Evolutionary conservation across 495 filamentous ascomycete species (phyloP), one percentile per base, ranked within the genome.

Genomic region (Thermochaetoides thermophila): DNA sequence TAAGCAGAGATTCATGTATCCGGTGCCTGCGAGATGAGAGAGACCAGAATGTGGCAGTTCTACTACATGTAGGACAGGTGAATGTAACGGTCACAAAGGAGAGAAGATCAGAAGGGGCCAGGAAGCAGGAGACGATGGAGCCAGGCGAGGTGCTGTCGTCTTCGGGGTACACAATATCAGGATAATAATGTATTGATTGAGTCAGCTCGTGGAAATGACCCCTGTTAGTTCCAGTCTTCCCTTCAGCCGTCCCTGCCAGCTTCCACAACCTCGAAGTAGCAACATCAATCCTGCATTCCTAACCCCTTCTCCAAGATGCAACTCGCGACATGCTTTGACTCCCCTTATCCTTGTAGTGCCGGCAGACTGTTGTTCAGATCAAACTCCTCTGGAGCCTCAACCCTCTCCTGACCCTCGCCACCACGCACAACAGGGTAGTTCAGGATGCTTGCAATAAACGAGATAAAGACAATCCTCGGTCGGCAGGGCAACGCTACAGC

Each of bases 311-410:
- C 20, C 9, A 38, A n/a, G 17, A 38, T 32, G n/a, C 14, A 32
- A 7, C 24, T 24, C 3, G 36, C 36, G 5, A 32, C 29, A 27
- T 38, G 36, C 22, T 38, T 38, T 10, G 29, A 38, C 23, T 38
- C 36, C 11, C 21, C 36, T 12, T 38, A 38, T 7, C 29, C 29
- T 9, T 38, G 29, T 10, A 21, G 26, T 4, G 21, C 36, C 0
- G 36, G 36, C 9, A 38, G 15, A 23, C 36, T 32, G 22, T 38
- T 38, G 15, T 38, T 29, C 3, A 19, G 16, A 17, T 38, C 35
- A 29, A 29, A 38, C 17, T 18, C 29, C 16, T 38, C 35, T 7
- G 27, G 27, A 3, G 32, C 29, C 3, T 19, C 6, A 5, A 26
- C 17, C 7, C 13, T 23, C 10, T 32, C 35, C 4, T 37, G 27